Base-by-base conservation (phyloP, 1,139 yeast species). In the Geotrichum citri-aurantii region DNA sequence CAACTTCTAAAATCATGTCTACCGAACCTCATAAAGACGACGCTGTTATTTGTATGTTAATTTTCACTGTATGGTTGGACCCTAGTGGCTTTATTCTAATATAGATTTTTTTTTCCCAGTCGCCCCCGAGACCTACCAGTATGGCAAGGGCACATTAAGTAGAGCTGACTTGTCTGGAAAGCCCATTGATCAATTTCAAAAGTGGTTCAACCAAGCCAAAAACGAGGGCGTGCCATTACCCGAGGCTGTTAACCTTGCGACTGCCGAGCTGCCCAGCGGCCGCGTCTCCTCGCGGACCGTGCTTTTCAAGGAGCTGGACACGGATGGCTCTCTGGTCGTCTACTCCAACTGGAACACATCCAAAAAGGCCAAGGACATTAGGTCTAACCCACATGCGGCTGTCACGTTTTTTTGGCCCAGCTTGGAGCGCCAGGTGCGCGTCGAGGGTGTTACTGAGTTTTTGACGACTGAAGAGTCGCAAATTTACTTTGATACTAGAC, bases 341-440 rank as follows among this genome's bases (percentile, higher is more conserved):
- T 93, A 88, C 74, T 89, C 97, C 57, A 93, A 93, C 73, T 92
- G 97, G 96, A 90, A 80, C 49, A 80, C 86, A 11, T 86, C 96
- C 48, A 90, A 89, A 73, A 93, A 93, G 73, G 82, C 86, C 29
- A 71, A 75, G 55, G 98, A 92, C 71, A 77, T 84, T 62, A 75
- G 75, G 48, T 75, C 86, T 49, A 93, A 93, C 71, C 87, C 88
- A 63, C 80, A 81, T 69, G 98, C 92, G 1, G 83, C 95, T 1
- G 76, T 93, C 64, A 86, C 86, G n/a, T 95, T 92, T 71, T 92
- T 91, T 75, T 93, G 99, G 98, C 89, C 88, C 59, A 84, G 83
- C 64, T 72, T 86, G 52, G 97, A 93, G 74, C 83, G 97, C 64
- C 97, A 91, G 73, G 96, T 93, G 7, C 80, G 99, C 63, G 86